Evolutionary conservation across 768 basidiomycete genomes (phyloP).

Genomic region (Tulasnella calospora): DNA sequence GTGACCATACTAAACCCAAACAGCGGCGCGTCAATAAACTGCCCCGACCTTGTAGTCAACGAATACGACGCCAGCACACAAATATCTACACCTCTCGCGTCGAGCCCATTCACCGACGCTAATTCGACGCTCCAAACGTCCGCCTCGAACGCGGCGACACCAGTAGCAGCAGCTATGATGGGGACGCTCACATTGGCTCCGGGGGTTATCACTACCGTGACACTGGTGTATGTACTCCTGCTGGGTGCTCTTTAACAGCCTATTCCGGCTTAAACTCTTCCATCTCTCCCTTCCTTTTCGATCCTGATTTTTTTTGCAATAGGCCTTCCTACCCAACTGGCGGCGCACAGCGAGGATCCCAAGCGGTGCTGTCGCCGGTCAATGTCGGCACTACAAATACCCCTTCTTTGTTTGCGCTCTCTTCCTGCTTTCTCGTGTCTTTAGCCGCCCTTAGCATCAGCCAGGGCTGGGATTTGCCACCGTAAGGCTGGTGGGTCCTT

Average conservation of each 20-base stretch:
- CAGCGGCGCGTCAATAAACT: background rate
- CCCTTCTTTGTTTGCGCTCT: constrained; percentile 2
- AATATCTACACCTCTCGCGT: background rate
- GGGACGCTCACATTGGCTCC: background rate
- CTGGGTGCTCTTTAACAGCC: background rate
- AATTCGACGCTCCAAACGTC: background rate
- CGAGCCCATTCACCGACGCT: background rate
- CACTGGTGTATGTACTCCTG: constrained; percentile 1
- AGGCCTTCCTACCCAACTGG: constrained; percentile 1
- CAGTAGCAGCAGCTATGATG: background rate
- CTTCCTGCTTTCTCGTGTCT: constrained; percentile 1
- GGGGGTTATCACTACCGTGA: background rate
- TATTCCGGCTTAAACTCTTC: constrained; percentile 2
- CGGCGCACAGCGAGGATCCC: background rate
- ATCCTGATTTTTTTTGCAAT: background rate
- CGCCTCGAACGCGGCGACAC: background rate
- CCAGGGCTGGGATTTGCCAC: background rate
- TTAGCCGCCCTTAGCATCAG: background rate
- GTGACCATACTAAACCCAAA: background rate
- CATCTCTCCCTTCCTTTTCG: background rate
- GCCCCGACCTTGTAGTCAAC: background rate
- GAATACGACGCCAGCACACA: background rate
- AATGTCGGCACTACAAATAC: background rate
- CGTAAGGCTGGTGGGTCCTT: background rate
- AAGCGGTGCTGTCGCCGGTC: constrained; percentile 4